A percentile compares a stretch with the other conserved stretches of the same genome.
phyloP scores from a whole-genome alignment of 768 basidiomycete species.

The Lactarius hengduanensis region DNA sequence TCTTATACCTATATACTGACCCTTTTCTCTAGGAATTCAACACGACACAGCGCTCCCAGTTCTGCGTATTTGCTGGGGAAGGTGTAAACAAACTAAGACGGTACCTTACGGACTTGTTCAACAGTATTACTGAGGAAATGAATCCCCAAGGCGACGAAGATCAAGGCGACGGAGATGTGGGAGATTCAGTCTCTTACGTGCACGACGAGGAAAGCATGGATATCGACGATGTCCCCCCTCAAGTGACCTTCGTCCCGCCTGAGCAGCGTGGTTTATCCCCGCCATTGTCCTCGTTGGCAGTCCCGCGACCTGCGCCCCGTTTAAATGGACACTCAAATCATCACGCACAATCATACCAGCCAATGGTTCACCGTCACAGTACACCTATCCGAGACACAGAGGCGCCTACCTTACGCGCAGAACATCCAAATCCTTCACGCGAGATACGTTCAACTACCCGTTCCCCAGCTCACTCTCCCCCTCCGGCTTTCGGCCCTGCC shows the following conservation, averaged over 20 bases:
- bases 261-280: slow-evolving; percentile 14
- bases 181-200: slow-evolving; percentile 54
- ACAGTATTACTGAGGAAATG: slow-evolving; percentile 68
- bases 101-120: slow-evolving; percentile 74
- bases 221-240: slow-evolving; percentile 34
- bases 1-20: neutral
- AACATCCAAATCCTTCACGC: slow-evolving; percentile 39
- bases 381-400: slow-evolving; percentile 45
- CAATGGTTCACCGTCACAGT: slow-evolving; percentile 26
- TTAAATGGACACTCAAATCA: slow-evolving; percentile 20
- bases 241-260: slow-evolving; percentile 31
- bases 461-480: slow-evolving; percentile 27
- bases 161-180: slow-evolving; percentile 48
- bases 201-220: slow-evolving; percentile 38
- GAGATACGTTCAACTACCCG: slow-evolving; percentile 25
- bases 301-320: slow-evolving; percentile 15
- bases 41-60: slow-evolving; percentile 79
- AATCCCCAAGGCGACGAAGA: slow-evolving; percentile 40
- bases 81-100: slow-evolving; percentile 81
- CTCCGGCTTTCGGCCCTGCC: slow-evolving; percentile 37
- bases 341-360: slow-evolving; percentile 9
- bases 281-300: neutral
- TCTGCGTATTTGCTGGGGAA: slow-evolving; percentile 95
- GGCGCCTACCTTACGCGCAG: slow-evolving; percentile 1
- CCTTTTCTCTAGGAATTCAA: slow-evolving; percentile 74